These are phyloP conservation scores for Diaporthe capsici DNA, from an alignment of 2,329 filamentous ascomycete genomes.

Conservation along the genomic window DNA sequence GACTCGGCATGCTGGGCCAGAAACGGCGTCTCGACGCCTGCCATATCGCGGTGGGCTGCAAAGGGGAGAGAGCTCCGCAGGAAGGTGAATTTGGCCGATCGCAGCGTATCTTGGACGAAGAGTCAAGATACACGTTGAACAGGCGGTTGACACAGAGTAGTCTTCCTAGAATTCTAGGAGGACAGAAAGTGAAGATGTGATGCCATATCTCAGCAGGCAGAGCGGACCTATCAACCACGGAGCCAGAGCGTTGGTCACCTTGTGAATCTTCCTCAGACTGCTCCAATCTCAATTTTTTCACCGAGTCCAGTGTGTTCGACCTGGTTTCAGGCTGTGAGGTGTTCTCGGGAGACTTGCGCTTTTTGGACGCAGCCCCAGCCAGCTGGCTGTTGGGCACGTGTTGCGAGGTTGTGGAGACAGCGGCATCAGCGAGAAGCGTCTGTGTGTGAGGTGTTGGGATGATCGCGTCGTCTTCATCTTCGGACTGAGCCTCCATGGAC, in stretches of 20 bases:
- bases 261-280: slow-evolving; percentile 30
- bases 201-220: slow-evolving; percentile 78
- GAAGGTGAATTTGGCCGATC: slow-evolving; percentile 50
- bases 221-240: slow-evolving; percentile 47
- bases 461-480: slow-evolving; percentile 47
- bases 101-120: slow-evolving; percentile 53
- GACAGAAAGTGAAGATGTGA: slow-evolving; percentile 76
- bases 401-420: slow-evolving; percentile 35
- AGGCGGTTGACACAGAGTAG: slow-evolving; percentile 77
- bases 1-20: slow-evolving; percentile 77
- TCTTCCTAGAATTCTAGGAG: slow-evolving; percentile 73
- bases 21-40: slow-evolving; percentile 75
- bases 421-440: slow-evolving; percentile 8
- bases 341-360: slow-evolving; percentile 47
- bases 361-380: slow-evolving; percentile 47
- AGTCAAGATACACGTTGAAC: slow-evolving; percentile 73
- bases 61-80: slow-evolving; percentile 50
- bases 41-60: slow-evolving; percentile 79
- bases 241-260: slow-evolving; percentile 30
- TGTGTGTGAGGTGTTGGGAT: slow-evolving; percentile 11
- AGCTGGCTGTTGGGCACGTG: slow-evolving; percentile 37
- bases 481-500: slow-evolving; percentile 53
- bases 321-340: slow-evolving; percentile 25
- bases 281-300: slow-evolving; percentile 50
- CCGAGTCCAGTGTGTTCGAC: slow-evolving; percentile 17